Conservation (phyloP, 163 green algal genomes). For the Picocystis sp. region DNA sequence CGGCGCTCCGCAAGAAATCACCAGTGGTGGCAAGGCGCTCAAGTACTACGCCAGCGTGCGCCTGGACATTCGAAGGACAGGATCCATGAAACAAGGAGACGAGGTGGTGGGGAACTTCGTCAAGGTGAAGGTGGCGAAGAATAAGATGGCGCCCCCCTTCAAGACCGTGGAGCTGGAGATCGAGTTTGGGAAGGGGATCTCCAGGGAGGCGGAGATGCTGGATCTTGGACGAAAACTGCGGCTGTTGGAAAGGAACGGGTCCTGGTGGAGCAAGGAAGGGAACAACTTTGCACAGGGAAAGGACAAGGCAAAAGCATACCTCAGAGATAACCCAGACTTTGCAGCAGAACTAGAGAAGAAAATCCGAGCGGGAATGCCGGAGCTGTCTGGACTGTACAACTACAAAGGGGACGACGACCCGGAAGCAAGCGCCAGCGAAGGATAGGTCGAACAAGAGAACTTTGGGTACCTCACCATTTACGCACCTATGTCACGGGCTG, state of each 20-base stretch:
- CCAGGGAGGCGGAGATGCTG: conserved; percentile 48
- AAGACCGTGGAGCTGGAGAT: conserved; percentile 76
- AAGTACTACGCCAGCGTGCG: conserved; percentile 70
- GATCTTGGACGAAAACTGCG: conserved; percentile 54
- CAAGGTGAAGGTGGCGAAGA: conserved; percentile 55
- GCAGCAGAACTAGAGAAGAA: background rate
- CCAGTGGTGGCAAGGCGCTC: conserved; percentile 74
- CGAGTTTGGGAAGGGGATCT: conserved; percentile 67
- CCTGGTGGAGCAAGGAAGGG: conserved; percentile 42
- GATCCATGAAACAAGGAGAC: conserved; percentile 21
- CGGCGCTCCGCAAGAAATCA: conserved; percentile 55
- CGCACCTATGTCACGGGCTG: no score
- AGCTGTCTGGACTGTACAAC: background rate
- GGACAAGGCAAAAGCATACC: conserved; percentile 7
- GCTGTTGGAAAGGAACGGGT: conserved; percentile 41
- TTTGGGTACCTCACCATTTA: no score
- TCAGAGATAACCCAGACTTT: conserved; percentile 3
- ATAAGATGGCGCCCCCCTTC: conserved; percentile 73
- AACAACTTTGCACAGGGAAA: conserved; percentile 36
- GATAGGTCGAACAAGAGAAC: no score
- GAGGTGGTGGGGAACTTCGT: conserved; percentile 5
- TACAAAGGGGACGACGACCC: no score
- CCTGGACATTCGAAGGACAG: conserved; percentile 78
- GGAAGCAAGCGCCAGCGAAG: no score
- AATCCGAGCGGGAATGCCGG: background rate